phyloP scores from a whole-genome alignment of 768 basidiomycete species.

The Chalciporus pseudorubinellus region DNA sequence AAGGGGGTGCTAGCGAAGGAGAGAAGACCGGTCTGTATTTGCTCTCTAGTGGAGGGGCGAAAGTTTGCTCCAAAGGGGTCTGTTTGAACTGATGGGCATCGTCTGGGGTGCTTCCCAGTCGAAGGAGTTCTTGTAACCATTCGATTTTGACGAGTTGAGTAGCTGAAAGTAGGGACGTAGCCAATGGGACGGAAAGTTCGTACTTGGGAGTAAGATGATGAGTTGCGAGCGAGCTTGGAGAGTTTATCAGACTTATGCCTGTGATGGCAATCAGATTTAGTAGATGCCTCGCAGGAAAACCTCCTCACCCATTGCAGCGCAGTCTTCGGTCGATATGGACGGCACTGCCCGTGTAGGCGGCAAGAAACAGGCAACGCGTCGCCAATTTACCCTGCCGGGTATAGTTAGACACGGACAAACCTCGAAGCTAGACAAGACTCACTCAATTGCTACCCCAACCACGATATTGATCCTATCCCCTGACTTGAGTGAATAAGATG shows the following conservation, averaged over 20 bases:
- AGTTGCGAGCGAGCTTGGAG: conserved; percentile 46
- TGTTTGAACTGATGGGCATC: conserved; percentile 34
- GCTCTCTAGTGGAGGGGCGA: conserved; percentile 46
- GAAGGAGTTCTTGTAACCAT: conserved; percentile 64
- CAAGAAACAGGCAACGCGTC: conserved; percentile 47
- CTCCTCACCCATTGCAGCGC: conserved; percentile 54
- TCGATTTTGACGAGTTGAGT: conserved; percentile 61
- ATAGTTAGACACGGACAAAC: background rate
- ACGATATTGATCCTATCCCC: conserved; percentile 54
- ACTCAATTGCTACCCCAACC: conserved; percentile 45
- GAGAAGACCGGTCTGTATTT: conserved; percentile 62
- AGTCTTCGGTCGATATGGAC: conserved; percentile 39
- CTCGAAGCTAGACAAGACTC: conserved; percentile 13
- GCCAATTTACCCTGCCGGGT: conserved; percentile 48
- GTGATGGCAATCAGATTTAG: background rate
- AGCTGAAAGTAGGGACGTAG: conserved; percentile 57
- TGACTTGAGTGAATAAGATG: conserved; percentile 44
- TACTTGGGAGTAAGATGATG: conserved; percentile 62
- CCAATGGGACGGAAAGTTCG: conserved; percentile 46
- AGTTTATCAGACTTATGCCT: conserved; percentile 56
- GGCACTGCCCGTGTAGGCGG: conserved; percentile 36
- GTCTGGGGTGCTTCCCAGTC: conserved; percentile 41
- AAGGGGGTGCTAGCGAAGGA: conserved; percentile 42
- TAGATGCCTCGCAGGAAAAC: background rate
- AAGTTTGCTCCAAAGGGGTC: conserved; percentile 48